phyloP scores from a whole-genome alignment of 2,329 filamentous ascomycete genomes.

The Dactylellina sp. region DNA sequence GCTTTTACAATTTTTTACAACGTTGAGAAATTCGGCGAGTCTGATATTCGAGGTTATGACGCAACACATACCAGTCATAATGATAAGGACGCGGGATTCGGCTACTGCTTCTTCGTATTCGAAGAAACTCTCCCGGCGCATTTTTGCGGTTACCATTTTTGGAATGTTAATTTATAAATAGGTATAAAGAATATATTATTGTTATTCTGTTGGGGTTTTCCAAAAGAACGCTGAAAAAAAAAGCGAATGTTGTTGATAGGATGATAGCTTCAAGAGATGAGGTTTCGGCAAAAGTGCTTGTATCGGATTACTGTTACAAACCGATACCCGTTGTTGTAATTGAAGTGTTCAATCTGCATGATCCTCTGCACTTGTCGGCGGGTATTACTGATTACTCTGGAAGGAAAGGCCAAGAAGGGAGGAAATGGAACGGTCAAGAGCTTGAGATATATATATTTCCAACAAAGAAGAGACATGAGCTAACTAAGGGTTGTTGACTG shows the following conservation, averaged over 20 bases:
- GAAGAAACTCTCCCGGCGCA: slow-evolving; percentile 49
- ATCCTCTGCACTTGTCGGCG: slow-evolving; percentile 3
- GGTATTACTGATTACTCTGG: not conserved
- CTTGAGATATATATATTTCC: slow-evolving; percentile 48
- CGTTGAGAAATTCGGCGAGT: too few relatives aligned
- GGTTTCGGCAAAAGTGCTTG: slow-evolving; percentile 39
- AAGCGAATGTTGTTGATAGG: too few relatives aligned
- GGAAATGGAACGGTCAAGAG: slow-evolving; percentile 6
- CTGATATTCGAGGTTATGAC: slow-evolving; percentile 8
- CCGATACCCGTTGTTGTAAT: slow-evolving; percentile 39
- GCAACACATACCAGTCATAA: slow-evolving; percentile 76
- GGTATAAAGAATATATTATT: too few relatives aligned
- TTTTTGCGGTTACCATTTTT: slow-evolving; percentile 49
- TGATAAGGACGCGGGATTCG: slow-evolving; percentile 85
- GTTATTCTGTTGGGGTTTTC: too few relatives aligned
- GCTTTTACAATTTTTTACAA: too few relatives aligned
- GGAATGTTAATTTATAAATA: too few relatives aligned
- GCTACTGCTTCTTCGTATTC: slow-evolving; percentile 50
- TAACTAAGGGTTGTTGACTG: slow-evolving; percentile 1
- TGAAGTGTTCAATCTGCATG: slow-evolving; percentile 37
- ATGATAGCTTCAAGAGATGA: too few relatives aligned
- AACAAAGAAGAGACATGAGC: slow-evolving; percentile 8
- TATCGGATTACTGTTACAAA: slow-evolving; percentile 38
- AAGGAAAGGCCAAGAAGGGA: not conserved
- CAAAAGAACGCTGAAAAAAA: too few relatives aligned